Evolutionary conservation across 108 stramenopile genomes (phyloP), one percentile per base, ranked within the genome.

Genomic region (Cyclostephanos tholiformis): DNA sequence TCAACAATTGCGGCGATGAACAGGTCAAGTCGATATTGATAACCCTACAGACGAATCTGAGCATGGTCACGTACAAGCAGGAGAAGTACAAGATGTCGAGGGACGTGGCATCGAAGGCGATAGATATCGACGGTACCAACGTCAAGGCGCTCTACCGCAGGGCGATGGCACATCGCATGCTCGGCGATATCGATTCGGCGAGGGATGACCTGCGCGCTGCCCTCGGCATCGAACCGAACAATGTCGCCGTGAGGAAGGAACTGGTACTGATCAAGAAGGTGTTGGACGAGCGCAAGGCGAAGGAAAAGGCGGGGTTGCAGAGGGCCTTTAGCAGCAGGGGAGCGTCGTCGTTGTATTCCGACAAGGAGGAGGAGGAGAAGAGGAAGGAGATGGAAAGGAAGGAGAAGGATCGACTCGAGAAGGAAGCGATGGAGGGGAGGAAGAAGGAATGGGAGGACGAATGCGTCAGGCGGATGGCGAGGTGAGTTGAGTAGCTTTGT

Each of bases 111-210:
- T 71, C 76, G 55, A 90, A 86, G n/a, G 91, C 86, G 1, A 55
- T 97, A 51, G 69, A 78, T 19, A 74, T 94, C 39, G 92, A 97
- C 39, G 17, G 74, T 11, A 67, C 61, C 48, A 84, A 91, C 69
- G 90, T 94, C 72, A 97, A 97, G 80, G 93, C 94, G 4, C 56
- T 93, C 48, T 97, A 91, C 75, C 73, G 95, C 26, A 67, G 92
- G 14, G 92, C 89, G 2, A 65, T 84, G 46, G 94, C 91, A 10
- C 62, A 76, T 55, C 81, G 87, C 9, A 75, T 82, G 63, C 19
- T 95, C 57, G 89, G 87, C 9, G 71, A 89, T 30, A 56, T 63
- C 16, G 88, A 91, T 8, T 67, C 67, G 7, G 93, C 93, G 55
- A 66, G 61, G 36, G 60, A 30, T 0, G 90, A 92, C 79, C 74